A percentile compares a stretch with the other conserved stretches of the same genome.
These are phyloP conservation scores for Paramyrothecium sp. DNA, from an alignment of 2,329 filamentous ascomycete species.

Conservation along the genomic window DNA sequence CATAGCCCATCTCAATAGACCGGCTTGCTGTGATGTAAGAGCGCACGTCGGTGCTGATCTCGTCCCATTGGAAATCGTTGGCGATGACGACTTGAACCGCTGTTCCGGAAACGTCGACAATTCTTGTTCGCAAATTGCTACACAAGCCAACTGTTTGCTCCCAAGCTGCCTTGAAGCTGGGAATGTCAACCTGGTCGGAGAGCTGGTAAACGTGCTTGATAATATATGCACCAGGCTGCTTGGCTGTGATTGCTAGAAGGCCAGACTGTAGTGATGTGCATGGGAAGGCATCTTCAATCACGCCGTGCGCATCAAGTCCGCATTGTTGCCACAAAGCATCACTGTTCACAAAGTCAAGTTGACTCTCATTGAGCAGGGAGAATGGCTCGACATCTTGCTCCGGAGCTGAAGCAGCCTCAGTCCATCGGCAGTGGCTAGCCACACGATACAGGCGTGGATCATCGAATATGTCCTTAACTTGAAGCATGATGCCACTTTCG, in stretches of 20 bases:
- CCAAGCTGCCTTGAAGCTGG: slow-evolving; percentile 1
- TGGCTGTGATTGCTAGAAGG: slow-evolving; percentile 1
- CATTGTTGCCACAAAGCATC: not conserved
- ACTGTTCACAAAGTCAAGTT: not conserved
- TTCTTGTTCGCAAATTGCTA: too few relatives aligned
- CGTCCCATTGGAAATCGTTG: too few relatives aligned
- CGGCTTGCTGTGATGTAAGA: too few relatives aligned
- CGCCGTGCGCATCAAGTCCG: not conserved
- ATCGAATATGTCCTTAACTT: slow-evolving; percentile 7
- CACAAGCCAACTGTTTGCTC: not conserved
- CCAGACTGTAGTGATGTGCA: slow-evolving; percentile 3
- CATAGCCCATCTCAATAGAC: not conserved
- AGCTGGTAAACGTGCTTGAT: not conserved
- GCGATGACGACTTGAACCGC: too few relatives aligned
- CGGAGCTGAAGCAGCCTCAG: not conserved
- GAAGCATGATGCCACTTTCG: slow-evolving; percentile 4
- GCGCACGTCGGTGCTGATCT: too few relatives aligned
- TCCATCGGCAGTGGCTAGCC: not conserved
- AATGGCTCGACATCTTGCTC: not conserved
- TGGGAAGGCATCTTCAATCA: slow-evolving; percentile 1
- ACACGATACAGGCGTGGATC: slow-evolving; percentile 7
- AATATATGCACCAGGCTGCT: slow-evolving; percentile 1
- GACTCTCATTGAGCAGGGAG: not conserved
- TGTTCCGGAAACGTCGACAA: too few relatives aligned
- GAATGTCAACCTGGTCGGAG: not conserved